Conservation (phyloP, 2,329 filamentous ascomycete genomes). For the Rutstroemia sp. region DNA sequence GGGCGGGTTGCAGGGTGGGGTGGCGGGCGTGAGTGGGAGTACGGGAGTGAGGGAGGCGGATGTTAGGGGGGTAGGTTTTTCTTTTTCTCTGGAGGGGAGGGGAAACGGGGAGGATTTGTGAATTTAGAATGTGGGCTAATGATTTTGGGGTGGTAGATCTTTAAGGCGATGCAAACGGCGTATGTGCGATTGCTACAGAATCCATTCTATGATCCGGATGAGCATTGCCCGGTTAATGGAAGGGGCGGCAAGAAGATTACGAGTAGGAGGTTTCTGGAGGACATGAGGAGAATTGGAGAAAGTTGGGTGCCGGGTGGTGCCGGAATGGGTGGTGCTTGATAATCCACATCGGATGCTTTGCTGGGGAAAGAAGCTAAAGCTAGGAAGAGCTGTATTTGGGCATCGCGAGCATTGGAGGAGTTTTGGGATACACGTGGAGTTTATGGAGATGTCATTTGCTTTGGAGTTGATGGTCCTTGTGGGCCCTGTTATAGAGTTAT, state of each 20-base stretch:
- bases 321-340: not conserved
- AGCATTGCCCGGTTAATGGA: conserved; percentile 56
- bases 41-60: conserved; percentile 67
- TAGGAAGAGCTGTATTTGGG: too few species aligned
- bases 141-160: conserved; percentile 48
- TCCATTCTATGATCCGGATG: conserved; percentile 88
- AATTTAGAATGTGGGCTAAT: conserved; percentile 11
- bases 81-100: conserved; percentile 1
- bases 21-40: conserved; percentile 53
- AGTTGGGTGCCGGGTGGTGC: conserved; percentile 67
- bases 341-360: too few species aligned
- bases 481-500: too few species aligned
- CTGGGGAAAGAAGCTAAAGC: too few species aligned
- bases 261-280: conserved; percentile 71
- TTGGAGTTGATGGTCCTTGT: too few species aligned
- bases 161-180: conserved; percentile 84
- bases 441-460: too few species aligned
- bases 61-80: conserved; percentile 32
- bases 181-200: conserved; percentile 88
- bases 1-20: conserved; percentile 62
- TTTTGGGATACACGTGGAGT: too few species aligned
- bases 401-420: too few species aligned
- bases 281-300: conserved; percentile 81
- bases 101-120: not conserved
- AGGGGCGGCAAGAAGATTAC: conserved; percentile 63